Conservation (phyloP, 2,329 filamentous ascomycete genomes). For the Ascochyta koolunga region DNA sequence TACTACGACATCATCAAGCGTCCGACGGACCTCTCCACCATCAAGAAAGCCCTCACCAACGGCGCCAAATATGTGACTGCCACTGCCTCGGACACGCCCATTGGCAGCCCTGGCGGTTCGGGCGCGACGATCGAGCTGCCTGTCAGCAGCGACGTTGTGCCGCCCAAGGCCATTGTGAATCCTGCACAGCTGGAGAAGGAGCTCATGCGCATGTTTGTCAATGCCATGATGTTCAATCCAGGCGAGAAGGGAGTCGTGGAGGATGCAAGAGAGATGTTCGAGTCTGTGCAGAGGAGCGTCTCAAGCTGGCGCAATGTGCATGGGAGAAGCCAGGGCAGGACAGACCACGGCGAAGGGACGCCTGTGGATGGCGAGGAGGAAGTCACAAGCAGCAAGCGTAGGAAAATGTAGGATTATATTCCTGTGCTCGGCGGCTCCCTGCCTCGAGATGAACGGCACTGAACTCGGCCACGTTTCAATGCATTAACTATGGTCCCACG, state of each 20-base stretch:
- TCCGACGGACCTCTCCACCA: constrained; percentile 59
- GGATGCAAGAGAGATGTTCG: constrained; percentile 87
- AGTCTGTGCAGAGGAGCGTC: constrained; percentile 81
- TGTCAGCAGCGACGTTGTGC: constrained; percentile 76
- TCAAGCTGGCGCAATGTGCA: constrained; percentile 73
- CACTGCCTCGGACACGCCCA: constrained; percentile 61
- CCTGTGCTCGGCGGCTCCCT: not conserved
- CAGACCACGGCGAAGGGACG: constrained; percentile 39
- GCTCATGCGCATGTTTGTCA: constrained; percentile 94
- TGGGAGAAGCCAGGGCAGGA: constrained; percentile 53
- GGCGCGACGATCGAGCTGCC: constrained; percentile 57
- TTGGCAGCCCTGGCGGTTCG: constrained; percentile 65
- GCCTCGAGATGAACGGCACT: not conserved
- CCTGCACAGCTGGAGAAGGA: constrained; percentile 91
- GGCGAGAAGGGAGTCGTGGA: constrained; percentile 89
- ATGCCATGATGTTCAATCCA: constrained; percentile 97
- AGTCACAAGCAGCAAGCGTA: constrained; percentile 32
- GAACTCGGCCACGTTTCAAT: not conserved
- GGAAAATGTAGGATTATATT: constrained; percentile 33
- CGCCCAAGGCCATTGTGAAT: constrained; percentile 90
- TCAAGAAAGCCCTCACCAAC: constrained; percentile 55
- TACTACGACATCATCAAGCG: constrained; percentile 60
- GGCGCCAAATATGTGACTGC: constrained; percentile 65
- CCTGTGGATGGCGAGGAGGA: constrained; percentile 36
- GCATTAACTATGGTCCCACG: not conserved